A percentile compares a stretch with the other conserved stretches of the same genome.
phyloP scores from a whole-genome alignment of 2,329 filamentous ascomycete genomes.

The Hypoxylon sp. region DNA sequence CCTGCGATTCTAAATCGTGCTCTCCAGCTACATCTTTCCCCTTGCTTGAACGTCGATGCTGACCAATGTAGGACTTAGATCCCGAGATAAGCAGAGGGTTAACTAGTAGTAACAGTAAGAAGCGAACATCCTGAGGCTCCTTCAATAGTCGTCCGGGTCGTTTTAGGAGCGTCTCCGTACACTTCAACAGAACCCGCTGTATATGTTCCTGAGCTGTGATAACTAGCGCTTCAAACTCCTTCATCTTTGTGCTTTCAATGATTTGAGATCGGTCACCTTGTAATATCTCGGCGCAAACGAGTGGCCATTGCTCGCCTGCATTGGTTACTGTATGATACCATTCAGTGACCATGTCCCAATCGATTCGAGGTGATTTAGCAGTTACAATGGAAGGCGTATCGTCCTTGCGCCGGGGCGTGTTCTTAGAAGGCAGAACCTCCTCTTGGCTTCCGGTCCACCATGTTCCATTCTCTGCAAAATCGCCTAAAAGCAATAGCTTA shows the following conservation, averaged over 20 bases:
- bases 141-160: constrained; percentile 79
- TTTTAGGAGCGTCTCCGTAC: constrained; percentile 83
- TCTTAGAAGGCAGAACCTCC: constrained; percentile 55
- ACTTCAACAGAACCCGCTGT: constrained; percentile 80
- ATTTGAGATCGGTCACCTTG: constrained; percentile 53
- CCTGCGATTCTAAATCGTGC: constrained; percentile 35
- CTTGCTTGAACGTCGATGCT: constrained; percentile 56
- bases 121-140: constrained; percentile 79
- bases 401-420: constrained; percentile 55
- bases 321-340: constrained; percentile 83
- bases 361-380: constrained; percentile 76
- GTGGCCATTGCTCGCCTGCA: constrained; percentile 77
- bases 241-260: constrained; percentile 57
- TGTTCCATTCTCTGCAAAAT: constrained; percentile 84
- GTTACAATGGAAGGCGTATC: constrained; percentile 63
- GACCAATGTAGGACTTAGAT: constrained; percentile 59
- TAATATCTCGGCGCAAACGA: constrained; percentile 69
- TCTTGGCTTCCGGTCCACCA: constrained; percentile 82
- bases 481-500: constrained; percentile 80
- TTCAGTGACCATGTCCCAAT: constrained; percentile 78
- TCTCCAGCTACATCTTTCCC: constrained; percentile 35
- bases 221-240: constrained; percentile 64
- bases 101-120: constrained; percentile 81
- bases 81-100: constrained; percentile 80
- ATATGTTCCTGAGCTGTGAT: constrained; percentile 76